Base-by-base conservation (phyloP, 306 rosid genomes). In the Betula pendula region DNA sequence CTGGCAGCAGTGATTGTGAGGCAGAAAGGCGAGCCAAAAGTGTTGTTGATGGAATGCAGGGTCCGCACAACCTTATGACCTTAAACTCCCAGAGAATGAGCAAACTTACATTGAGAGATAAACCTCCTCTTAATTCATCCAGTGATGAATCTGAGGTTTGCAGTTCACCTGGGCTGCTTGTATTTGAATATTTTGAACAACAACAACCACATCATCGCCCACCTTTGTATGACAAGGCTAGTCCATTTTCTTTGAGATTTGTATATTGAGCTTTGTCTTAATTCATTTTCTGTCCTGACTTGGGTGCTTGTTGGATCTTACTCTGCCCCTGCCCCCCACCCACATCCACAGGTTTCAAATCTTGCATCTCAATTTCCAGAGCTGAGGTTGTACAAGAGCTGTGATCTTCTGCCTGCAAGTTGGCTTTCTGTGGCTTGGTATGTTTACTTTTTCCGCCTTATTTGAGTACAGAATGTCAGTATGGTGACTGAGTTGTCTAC, bases 381-480 rank as follows among this genome's bases (percentile, higher is more conserved):
- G 35, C 79, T 90, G 24, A 81, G 59, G 44, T 77, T 67, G 71
- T 75, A 77, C 77, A 85, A 79, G 53, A 90, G 96, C 62, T 85
- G 74, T 76, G 96, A 90, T 24, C 74, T 90, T 68, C 55, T 79
- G 27, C 89, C 89, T 22, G 12, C 68, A 14, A 90, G 96, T 66
- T 90, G 96, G 92, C 55, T 90, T 70, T 88, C 88, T 27, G 92
- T 90, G 17, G 91, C 96, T 22, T 90, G 96, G 96, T 88, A 81
- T 47, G 58, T 51, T 66, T 15, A 35, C 56, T 16, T 58, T 56
- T 31, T 0, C 22, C 0, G 8, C 8, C 25, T 0, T 0, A 7
- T 47, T 48, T 25, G 27, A 16, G 25, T 49, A 24, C 70, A 55
- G 63, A 62, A 62, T 38, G 25, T 60, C 51, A 20, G 45, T 11